Conservation (phyloP, 116 monocot genomes). For the Dioscorea cayenensis region DNA sequence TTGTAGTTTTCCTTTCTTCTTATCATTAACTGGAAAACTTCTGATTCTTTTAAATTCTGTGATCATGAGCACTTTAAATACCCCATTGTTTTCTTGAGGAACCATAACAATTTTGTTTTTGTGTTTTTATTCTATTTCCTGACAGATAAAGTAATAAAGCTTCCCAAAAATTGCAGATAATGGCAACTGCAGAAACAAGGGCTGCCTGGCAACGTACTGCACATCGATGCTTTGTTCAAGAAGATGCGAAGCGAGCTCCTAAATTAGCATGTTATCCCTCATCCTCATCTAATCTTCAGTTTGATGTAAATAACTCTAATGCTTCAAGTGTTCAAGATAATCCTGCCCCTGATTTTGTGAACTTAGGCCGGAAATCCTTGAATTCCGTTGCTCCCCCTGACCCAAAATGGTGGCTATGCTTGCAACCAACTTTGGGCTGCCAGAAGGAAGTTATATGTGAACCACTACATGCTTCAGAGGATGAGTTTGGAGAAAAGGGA, state of each 20-base stretch:
- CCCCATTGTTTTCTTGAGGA: not conserved
- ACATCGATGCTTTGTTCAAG: slow-evolving; percentile 81
- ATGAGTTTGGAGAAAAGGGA: slow-evolving; percentile 21
- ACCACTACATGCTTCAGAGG: slow-evolving; percentile 19
- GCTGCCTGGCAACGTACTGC: slow-evolving; percentile 84
- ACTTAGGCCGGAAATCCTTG: slow-evolving; percentile 47
- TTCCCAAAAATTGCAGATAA: slow-evolving; percentile 27
- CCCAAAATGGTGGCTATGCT: slow-evolving; percentile 87
- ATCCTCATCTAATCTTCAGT: slow-evolving; percentile 28
- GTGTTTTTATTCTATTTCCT: not conserved
- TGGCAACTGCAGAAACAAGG: slow-evolving; percentile 96
- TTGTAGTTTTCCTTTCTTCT: too few relatives aligned
- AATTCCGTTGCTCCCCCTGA: slow-evolving; percentile 52
- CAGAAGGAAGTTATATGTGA: slow-evolving; percentile 40
- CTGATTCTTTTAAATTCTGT: not conserved
- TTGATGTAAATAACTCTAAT: slow-evolving; percentile 29
- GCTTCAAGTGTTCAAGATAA: slow-evolving; percentile 19
- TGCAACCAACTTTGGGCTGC: slow-evolving; percentile 53
- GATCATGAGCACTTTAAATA: not conserved
- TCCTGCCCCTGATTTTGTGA: slow-evolving; percentile 29
- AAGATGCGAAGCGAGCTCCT: slow-evolving; percentile 95
- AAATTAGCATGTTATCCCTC: slow-evolving; percentile 66
- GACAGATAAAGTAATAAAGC: not conserved
- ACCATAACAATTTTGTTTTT: not conserved
- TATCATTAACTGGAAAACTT: not conserved